These are phyloP conservation scores for Kazachstania sp. DNA, from an alignment of 1,139 yeast species.

Conservation along the genomic window DNA sequence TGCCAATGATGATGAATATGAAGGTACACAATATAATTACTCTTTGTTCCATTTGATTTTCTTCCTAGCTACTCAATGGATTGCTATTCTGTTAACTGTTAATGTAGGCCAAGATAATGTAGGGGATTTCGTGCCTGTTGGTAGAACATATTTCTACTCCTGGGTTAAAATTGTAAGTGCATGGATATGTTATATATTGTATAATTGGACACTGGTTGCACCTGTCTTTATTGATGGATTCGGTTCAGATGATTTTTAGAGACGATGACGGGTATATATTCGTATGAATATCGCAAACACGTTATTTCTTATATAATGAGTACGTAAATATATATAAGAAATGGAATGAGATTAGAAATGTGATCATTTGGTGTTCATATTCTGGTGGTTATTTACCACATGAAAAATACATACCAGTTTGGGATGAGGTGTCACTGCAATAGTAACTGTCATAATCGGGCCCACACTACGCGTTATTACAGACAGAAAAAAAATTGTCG, in stretches of 20 bases:
- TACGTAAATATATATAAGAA: neutral
- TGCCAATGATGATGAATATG: conserved; percentile 51
- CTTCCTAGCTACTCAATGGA: conserved; percentile 94
- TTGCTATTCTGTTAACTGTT: conserved; percentile 85
- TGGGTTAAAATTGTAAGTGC: conserved; percentile 92
- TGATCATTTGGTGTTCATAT: too few species aligned
- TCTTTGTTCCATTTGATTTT: conserved; percentile 83
- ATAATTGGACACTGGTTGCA: conserved; percentile 86
- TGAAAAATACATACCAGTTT: too few species aligned
- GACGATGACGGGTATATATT: neutral
- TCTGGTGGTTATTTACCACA: too few species aligned
- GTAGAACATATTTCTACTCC: conserved; percentile 88
- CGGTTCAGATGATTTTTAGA: conserved; percentile 27
- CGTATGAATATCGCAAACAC: neutral
- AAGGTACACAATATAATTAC: conserved; percentile 75
- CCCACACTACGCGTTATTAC: too few species aligned
- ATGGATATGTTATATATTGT: conserved; percentile 81
- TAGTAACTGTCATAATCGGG: too few species aligned
- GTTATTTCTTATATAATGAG: neutral
- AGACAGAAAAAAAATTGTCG: too few species aligned
- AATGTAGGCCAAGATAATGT: conserved; percentile 78
- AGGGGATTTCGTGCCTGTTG: conserved; percentile 93
- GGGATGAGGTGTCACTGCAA: too few species aligned
- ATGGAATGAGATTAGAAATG: too few species aligned
- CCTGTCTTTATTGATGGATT: conserved; percentile 90